phyloP scores from a whole-genome alignment of 768 basidiomycete genomes.

The Guyanaporus albipodus region DNA sequence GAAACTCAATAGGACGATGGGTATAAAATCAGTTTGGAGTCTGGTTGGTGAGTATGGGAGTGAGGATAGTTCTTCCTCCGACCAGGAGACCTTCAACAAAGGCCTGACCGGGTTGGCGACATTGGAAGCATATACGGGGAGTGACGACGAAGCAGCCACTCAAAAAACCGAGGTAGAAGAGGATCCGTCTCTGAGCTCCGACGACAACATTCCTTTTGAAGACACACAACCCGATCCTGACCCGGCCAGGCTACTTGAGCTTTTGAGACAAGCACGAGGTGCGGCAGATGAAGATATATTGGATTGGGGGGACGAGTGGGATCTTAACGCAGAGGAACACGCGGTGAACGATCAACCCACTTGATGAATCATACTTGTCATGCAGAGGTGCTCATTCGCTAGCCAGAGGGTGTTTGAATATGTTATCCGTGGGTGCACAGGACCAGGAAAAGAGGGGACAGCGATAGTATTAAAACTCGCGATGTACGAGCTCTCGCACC shows the following conservation, averaged over 20 bases:
- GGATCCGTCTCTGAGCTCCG: constrained; percentile 5
- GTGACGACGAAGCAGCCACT: constrained; percentile 9
- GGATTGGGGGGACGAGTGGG: constrained; percentile 32
- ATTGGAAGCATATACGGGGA: constrained; percentile 25
- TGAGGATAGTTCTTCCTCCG: constrained; percentile 37
- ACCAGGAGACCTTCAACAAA: constrained; percentile 9
- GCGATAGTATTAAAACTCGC: too few relatives aligned
- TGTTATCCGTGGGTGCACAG: too few relatives aligned
- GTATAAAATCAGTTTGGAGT: constrained; percentile 53
- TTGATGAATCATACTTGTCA: not conserved
- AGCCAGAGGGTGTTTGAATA: not conserved
- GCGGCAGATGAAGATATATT: constrained; percentile 28
- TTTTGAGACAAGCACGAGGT: constrained; percentile 20
- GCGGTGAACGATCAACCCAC: not conserved
- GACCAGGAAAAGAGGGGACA: too few relatives aligned
- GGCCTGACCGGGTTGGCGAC: constrained; percentile 15
- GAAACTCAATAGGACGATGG: constrained; percentile 49
- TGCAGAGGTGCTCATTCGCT: not conserved
- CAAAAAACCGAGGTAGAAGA: constrained; percentile 13
- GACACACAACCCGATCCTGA: constrained; percentile 17
- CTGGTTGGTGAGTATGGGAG: constrained; percentile 62
- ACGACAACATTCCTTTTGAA: constrained; percentile 15
- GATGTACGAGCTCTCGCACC: too few relatives aligned
- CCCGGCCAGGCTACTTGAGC: constrained; percentile 19
- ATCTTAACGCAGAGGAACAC: constrained; percentile 14